Base-by-base conservation (phyloP, 78 protist species). In the Chrysochromulina parva region DNA sequence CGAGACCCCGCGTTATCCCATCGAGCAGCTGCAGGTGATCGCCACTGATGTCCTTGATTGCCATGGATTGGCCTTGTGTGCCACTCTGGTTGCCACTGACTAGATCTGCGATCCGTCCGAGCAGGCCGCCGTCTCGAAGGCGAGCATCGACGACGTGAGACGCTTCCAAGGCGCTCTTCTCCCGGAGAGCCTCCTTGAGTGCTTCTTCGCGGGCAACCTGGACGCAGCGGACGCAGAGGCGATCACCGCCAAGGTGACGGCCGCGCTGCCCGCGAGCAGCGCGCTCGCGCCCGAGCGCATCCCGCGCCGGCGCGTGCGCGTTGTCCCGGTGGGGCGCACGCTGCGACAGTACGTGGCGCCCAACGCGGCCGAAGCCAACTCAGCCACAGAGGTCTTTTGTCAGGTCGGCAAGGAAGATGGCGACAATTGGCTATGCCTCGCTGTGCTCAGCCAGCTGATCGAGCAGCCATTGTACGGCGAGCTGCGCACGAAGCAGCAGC, bases 401-500 rank as follows among this genome's bases (percentile, higher is more conserved):
- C 65, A 82, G 65, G 17, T 57, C 71, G 88, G 69, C 26, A 22
- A 20, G 24, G 1, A 2, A 19, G 4, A 3, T 10, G 24, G 7
- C 24, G 57, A 1, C 20, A 3, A 7, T 3, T 48, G 20, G 47
- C 47, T 28, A 1, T 1, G n/a, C n/a, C 57, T 74, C n/a, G 1
- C 55, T 2, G 26, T 74, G 10, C 84, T 74, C 24, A 52, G 3
- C 4, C 66, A 52, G 9, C 11, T 88, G n/a, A 1, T 76, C 19
- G 3, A 86, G 13, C 52, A 85, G 88, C 92, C 89, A 1, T 17
- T 60, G 38, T 90, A 85, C 88, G 50, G 74, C 59, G 48, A 38
- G 82, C 88, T 90, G 54, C 92, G 92, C 55, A 90, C 92, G 13
- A 90, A 82, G 67, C 80, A 90, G 81, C 92, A 90, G 76, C 89